Percentiles rank a stretch among this genome's conserved stretches.
phyloP scores from a whole-genome alignment of 2,329 filamentous ascomycete species.

The Aspergillus alliaceus region DNA sequence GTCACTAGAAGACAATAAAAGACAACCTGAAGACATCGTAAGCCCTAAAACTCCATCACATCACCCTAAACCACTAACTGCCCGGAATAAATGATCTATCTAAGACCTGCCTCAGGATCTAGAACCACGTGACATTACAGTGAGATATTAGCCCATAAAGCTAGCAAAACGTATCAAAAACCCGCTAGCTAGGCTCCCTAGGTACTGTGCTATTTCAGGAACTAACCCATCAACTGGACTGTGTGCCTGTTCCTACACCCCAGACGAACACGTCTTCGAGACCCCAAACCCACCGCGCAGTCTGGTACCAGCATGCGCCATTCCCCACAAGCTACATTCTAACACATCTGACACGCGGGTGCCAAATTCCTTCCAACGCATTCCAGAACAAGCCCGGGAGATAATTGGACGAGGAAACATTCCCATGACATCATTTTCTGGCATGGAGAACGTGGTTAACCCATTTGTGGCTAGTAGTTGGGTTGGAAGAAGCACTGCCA shows the following conservation, averaged over 20 bases:
- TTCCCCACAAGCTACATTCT: conserved; percentile 2
- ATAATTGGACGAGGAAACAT: not conserved
- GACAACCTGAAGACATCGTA: too few relatives aligned
- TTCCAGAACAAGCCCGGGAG: not conserved
- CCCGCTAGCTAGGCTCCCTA: not conserved
- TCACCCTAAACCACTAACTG: too few relatives aligned
- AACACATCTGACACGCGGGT: not conserved
- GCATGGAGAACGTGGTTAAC: not conserved
- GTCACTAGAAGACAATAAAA: too few relatives aligned
- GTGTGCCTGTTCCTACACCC: not conserved
- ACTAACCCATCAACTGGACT: not conserved
- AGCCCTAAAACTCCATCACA: too few relatives aligned
- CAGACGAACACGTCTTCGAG: not conserved
- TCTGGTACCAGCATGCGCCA: not conserved
- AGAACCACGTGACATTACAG: not conserved
- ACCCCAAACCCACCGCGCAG: too few relatives aligned
- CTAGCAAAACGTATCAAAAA: not conserved
- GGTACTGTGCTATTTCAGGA: not conserved
- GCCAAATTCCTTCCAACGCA: not conserved
- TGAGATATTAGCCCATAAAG: not conserved
- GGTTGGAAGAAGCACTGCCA: not conserved
- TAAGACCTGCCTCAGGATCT: too few relatives aligned
- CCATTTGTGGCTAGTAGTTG: not conserved
- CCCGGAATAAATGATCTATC: too few relatives aligned
- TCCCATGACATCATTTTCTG: not conserved